Base-by-base conservation (phyloP, 441 rosid genomes). In the Populus trichocarpa region DNA sequence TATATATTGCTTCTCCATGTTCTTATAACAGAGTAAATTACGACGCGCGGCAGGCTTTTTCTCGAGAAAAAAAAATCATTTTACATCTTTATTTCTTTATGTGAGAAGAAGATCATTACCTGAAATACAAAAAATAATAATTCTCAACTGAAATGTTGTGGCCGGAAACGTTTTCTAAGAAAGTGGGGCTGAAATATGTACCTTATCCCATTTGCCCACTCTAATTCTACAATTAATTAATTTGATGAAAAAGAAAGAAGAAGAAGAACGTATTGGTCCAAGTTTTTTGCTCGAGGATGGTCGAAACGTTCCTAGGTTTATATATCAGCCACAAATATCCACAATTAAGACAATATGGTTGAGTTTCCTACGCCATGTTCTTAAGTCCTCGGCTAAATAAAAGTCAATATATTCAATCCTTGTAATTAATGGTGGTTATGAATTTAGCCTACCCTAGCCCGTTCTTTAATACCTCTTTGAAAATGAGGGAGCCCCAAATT, bases 371-470 rank as follows among this genome's bases (percentile, higher is more conserved):
- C 3, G 35, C 22, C 65, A 71, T 26, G 10, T 50, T 14, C 25
- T 25, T 30, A 4, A 16, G 57, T 46, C 18, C 16, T 46, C 53
- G 0, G 2, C 57, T 1, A 13, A 61, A 73, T 2, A 6, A 12
- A 67, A 68, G 66, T 69, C 73, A 59, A 69, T 40, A 14, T 30
- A 3, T 76, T 76, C 73, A 76, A 69, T 33, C 35, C 69, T 30
- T 30, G 32, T 30, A 30, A 30, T 42, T 12, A 42, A 42, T 42
- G 4, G 0, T 42, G 50, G 4, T 12, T 40, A 67, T 68, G 28
- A 68, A 53, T 57, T 72, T 32, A 53, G 67, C 22, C 16, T 30
- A 14, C 18, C 36, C 6, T 5, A 61, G 2, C 26, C 11, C n/a
- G 40, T 69, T 42, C 36, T 20, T 22, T 2, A 16, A 57, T 11